Base-by-base conservation (phyloP, 805 yeast species). In the Ogataea pilisensis region DNA sequence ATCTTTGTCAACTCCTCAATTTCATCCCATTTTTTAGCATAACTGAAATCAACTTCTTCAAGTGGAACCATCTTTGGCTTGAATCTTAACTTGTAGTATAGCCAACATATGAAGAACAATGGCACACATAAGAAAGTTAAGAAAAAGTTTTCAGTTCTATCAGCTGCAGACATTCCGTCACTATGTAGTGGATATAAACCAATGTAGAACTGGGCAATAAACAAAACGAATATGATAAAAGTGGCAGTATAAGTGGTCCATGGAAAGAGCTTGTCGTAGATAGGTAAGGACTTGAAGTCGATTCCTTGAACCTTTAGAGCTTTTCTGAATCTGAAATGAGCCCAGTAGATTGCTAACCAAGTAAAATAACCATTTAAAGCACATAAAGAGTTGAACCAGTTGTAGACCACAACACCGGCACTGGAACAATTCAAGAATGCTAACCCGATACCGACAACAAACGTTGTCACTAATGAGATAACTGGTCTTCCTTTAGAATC, bases 391-490 rank as follows among this genome's bases (percentile, higher is more conserved):
- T 78, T 61, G 49, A 81, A 65, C 87, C 87, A 81, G 39, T 73
- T 68, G 63, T 80, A 81, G 13, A 78, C 82, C 18, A 70, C 69
- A 13, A 66, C 76, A 45, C 72, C 70, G 39, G 78, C 72, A 38
- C 77, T 63, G 30, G 78, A 69, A n/a, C 83, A 80, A 18, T 85
- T 83, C 51, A 83, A 70, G 62, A 81, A 83, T 28, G 75, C 72
- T 39, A 84, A 72, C 28, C 49, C 55, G 44, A 80, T 61, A 38
- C 83, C 85, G 54, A 78, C 66, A 11, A 72, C 51, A 40, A 75
- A 68, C 13, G 84, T 73, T 35, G 73, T 51, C 16, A 68, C 42
- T 38, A 79, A 63, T n/a, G 83, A 79, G 31, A 70, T 67, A 32
- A 76, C 59, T 14, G 87, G 87, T 55, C 82, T 71, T 35, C 84